Percentiles rank a stretch among this genome's conserved stretches.
phyloP scores from a whole-genome alignment of 176 grass and related monocot species.

The Leersia perrieri region DNA sequence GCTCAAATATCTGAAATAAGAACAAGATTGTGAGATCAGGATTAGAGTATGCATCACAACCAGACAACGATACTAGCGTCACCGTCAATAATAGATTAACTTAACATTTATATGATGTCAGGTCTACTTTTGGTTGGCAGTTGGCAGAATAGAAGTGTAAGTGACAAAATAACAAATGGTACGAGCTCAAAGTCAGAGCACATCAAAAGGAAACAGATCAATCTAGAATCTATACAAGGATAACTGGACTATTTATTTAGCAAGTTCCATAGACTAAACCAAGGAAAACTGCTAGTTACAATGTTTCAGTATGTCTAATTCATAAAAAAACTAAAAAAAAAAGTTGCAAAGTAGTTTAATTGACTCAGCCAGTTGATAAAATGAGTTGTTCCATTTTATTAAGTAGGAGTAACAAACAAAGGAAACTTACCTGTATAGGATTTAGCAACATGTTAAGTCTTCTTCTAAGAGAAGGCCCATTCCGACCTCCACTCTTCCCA shows the following conservation, averaged over 20 bases:
- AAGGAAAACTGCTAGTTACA: background rate
- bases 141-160: background rate
- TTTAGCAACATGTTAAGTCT: conserved; percentile 86
- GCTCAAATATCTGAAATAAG: conserved; percentile 81
- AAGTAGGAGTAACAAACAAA: conserved; percentile 10
- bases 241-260: background rate
- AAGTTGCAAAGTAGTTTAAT: background rate
- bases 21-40: conserved; percentile 16
- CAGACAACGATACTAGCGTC: background rate
- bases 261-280: background rate
- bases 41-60: conserved; percentile 16
- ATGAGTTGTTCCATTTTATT: background rate
- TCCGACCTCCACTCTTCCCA: conserved; percentile 74
- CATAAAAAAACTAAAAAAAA: background rate
- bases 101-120: background rate
- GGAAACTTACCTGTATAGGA: conserved; percentile 71
- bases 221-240: background rate
- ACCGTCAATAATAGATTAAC: background rate
- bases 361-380: conserved; percentile 4
- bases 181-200: background rate
- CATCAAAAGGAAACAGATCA: background rate
- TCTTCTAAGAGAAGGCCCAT: conserved; percentile 81
- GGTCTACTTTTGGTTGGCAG: background rate
- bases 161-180: background rate
- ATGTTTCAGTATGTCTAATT: background rate